Percentiles rank a stretch among this genome's conserved stretches.
Conservation (phyloP, 495 filamentous ascomycete genomes). For the Talaromyces thailandensis region DNA sequence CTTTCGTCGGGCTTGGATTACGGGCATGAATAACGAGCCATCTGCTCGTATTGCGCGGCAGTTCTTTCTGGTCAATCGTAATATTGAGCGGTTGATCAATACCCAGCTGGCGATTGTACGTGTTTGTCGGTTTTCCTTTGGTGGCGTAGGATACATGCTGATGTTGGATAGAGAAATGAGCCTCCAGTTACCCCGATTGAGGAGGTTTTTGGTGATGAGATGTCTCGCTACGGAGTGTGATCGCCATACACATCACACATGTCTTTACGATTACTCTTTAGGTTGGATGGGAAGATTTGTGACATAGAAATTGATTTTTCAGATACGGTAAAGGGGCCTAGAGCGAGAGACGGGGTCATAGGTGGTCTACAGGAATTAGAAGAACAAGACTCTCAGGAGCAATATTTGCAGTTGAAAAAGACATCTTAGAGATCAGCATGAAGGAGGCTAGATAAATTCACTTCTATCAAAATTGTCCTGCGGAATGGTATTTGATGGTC, state of each 20-base stretch:
- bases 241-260: neutral
- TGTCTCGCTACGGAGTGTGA: neutral
- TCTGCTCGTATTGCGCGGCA: neutral
- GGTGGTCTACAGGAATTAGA: neutral
- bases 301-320: neutral
- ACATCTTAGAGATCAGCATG: too few species aligned
- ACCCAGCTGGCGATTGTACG: neutral
- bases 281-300: neutral
- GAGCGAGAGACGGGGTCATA: neutral
- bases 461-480: too few species aligned
- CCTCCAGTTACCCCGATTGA: neutral
- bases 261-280: neutral
- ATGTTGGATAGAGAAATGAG: neutral
- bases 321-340: neutral
- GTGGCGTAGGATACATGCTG: neutral
- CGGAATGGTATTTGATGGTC: too few species aligned
- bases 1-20: neutral
- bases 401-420: too few species aligned
- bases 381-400: too few species aligned
- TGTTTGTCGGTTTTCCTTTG: neutral
- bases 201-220: neutral
- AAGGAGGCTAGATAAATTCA: too few species aligned
- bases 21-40: neutral
- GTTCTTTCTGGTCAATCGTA: neutral
- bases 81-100: neutral